Base-by-base conservation (phyloP, 495 filamentous ascomycete genomes). In the Neurospora sp. region DNA sequence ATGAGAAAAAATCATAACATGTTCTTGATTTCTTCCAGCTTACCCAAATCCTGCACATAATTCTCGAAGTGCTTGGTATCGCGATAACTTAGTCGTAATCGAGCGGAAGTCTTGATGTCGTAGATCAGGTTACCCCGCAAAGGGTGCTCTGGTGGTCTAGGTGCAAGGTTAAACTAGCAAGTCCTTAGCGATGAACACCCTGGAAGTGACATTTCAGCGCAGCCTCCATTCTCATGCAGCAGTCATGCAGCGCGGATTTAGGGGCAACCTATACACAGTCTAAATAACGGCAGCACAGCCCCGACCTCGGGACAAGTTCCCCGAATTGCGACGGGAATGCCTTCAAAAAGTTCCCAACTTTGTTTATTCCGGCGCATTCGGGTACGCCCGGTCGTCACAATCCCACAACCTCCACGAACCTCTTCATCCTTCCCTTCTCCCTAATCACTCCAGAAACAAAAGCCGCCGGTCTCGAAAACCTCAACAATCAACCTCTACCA, bases 331-430 rank as follows among this genome's bases (percentile, higher is more conserved):
- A 66, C 54, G 54, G 54, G 54, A 66, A 66, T 66, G 54, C 3
- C 54, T 66, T 66, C 54, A 66, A 66, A 59, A 66, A 66, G 54
- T 66, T 66, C 28, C 28, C 54, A 66, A 5, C 54, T 34, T 66
- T 66, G 54, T 66, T 66, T 62, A 62, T 62, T 34, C 28, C 15
- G 54, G 54, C 28, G 28, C 54, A 66, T 66, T 66, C 54, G 54
- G 54, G 24, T 66, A 1, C 54, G 54, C 28, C 54, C 28, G 0
- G 6, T 34, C 24, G 3, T 28, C 28, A 66, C 28, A 6, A 2
- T 34, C 3, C 28, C 7, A 36, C 6, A 34, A 9, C 54, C 28
- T 36, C 71, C 54, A 31, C 34, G 54, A 28, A 4, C 10, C 37
- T 66, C 13, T 10, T 2, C 1, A 39, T 5, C 7, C 54, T 19